Base-by-base conservation (phyloP, 2,329 filamentous ascomycete species). In the Aspergillus tanneri region DNA sequence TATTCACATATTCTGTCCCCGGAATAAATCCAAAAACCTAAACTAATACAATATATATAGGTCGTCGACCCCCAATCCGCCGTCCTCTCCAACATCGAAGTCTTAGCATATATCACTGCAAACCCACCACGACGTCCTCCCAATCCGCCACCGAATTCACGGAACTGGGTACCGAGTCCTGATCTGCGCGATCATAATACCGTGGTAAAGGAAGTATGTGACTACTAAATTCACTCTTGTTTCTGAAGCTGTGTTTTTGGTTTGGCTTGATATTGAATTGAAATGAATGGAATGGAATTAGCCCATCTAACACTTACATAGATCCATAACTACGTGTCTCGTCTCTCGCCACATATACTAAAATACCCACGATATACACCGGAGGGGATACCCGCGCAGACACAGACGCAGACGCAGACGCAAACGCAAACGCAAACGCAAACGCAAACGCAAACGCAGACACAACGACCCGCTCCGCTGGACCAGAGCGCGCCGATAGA, bases 151-250 rank as follows among this genome's bases (percentile, higher is more conserved):
- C 63, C 65, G 28, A 69, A 65, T 47, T 56, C 65, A 10, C 58
- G 63, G 22, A 65, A 70, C 44, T 73, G 67, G 58, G 60, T 66
- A 2, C 71, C 71, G 10, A 71, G 65, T 23, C 71, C 71, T 3
- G 71, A 73, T 52, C 47, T 75, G n/a, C 59, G 71, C 45, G 71
- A 73, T 48, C 71, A 75, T 56, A 71, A 73, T 52, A 72, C 70
- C 2, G 71, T 76, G 14, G 66, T 74, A 11, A 72, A 73, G 49
- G 73, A 76, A 62, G 72, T 75, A 46, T 50, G 64, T 24, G n/a
- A 23, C 10, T 12, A 10, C 25, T 14, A 7, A 14, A 14, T 30
- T 14, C 10, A 3, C 28, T 28, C 22, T 27, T 7, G n/a, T n/a
- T n/a, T n/a, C n/a, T n/a, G n/a, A n/a, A n/a, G n/a, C n/a, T n/a